Evolutionary conservation across 2,329 filamentous ascomycete species (phyloP).

Genomic region (Fonsecaea erecta): DNA sequence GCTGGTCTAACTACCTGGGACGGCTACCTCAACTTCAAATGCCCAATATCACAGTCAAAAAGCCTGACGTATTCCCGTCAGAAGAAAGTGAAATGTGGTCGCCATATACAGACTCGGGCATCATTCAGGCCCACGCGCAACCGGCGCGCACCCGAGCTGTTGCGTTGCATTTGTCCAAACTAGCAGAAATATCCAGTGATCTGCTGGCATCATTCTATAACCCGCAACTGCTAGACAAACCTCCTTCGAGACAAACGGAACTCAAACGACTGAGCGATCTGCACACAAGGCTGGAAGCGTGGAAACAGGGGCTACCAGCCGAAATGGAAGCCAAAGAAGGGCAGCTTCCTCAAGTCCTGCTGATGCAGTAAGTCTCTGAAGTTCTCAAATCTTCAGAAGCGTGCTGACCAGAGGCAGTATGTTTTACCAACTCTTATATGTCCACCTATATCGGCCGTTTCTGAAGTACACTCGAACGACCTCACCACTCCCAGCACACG

Average conservation of each 20-base stretch:
- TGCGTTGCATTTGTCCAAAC: constrained; percentile 76
- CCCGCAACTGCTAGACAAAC: constrained; percentile 66
- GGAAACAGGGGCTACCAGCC: constrained; percentile 80
- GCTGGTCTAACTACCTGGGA: constrained; percentile 96
- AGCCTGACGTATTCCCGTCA: constrained; percentile 85
- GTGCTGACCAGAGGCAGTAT: constrained; percentile 64
- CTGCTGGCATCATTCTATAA: constrained; percentile 90
- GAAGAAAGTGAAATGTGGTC: constrained; percentile 88
- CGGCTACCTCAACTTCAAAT: constrained; percentile 84
- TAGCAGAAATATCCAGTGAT: constrained; percentile 94
- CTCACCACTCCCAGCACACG: constrained; percentile 82
- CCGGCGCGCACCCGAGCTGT: constrained; percentile 82
- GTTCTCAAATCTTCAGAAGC: not conserved
- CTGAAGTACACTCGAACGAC: constrained; percentile 82
- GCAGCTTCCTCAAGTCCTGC: constrained; percentile 78
- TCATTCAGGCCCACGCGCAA: constrained; percentile 73
- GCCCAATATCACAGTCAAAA: constrained; percentile 79
- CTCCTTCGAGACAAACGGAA: constrained; percentile 76
- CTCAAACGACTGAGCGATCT: constrained; percentile 91
- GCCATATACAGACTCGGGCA: constrained; percentile 83
- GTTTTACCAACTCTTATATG: constrained; percentile 95
- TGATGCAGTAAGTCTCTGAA: constrained; percentile 76
- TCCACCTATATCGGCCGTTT: constrained; percentile 94
- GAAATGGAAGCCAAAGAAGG: constrained; percentile 91
- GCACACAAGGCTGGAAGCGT: constrained; percentile 85